Evolutionary conservation across 1,139 yeast species (phyloP), one percentile per base, ranked within the genome.

Genomic region (Protomyces inouyei): DNA sequence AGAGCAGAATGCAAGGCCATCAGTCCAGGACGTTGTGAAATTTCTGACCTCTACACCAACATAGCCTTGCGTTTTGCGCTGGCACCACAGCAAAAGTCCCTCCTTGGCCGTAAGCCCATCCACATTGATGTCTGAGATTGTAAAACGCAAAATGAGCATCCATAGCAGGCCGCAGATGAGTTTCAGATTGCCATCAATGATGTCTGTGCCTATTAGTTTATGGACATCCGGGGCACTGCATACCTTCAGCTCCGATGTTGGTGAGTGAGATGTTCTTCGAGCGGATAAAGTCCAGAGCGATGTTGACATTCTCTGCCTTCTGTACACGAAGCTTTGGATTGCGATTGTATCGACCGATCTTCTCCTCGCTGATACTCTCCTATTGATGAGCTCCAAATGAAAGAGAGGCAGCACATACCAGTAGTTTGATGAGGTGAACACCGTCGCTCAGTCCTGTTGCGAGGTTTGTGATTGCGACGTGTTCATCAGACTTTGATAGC

Each of bases 141-240:
- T 79, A 68, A 81, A 81, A 65, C 82, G 78, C 48, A 84, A 72
- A 70, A 84, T 83, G 57, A 85, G 73, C 48, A 83, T 79, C 92
- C 92, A 86, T 10, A 86, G 73, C 55, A 86, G 76, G 0, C 90
- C 90, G 68, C 86, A 74, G n/a, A 83, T 82, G 55, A 85, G 74
- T 71, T 86, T 86, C 61, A 79, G 73, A 71, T 86, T 83, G 1
- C 88, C 87, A 59, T 85, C 88, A 28, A 82, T 79, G 25, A 86
- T 80, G 73, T 85, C 87, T 66, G n/a, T 8, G 10, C n/a, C 10
- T 21, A 32, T 28, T 16, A 12, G 43, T 5, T 14, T 12, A 10
- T 3, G 3, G 10, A 10, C 18, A 12, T 14, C 14, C 10, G 14
- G 37, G 9, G 8, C 2, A 40, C 36, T 6, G 28, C 4, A 18